Evolutionary conservation across 1,284 basidiomycete genomes (phyloP).

Genomic region (Bjerkandera adusta): DNA sequence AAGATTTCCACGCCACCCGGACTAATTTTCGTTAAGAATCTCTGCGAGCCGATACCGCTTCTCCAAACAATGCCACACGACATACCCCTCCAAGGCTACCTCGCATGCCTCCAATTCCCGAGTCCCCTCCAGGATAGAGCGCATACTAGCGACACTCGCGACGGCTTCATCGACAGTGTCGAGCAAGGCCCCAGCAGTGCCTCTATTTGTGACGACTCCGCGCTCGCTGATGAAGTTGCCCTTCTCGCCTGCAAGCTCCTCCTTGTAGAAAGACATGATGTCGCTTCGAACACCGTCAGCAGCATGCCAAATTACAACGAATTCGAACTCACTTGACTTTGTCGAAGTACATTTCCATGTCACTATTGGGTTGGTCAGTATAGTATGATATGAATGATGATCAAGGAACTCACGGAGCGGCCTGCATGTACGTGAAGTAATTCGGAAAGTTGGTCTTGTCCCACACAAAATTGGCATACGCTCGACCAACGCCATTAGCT

Average conservation of each 20-base stretch:
- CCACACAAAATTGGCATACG: slow-evolving; percentile 20
- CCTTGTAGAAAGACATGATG: slow-evolving; percentile 20
- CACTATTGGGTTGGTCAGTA: neutral
- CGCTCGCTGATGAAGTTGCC: slow-evolving; percentile 18
- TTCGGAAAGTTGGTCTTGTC: slow-evolving; percentile 17
- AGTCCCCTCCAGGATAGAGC: slow-evolving; percentile 4
- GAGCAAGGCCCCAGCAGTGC: neutral
- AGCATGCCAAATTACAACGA: neutral
- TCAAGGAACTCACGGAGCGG: slow-evolving; percentile 18
- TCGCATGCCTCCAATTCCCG: slow-evolving; percentile 9
- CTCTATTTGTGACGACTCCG: slow-evolving; percentile 8
- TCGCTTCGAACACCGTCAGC: slow-evolving; percentile 5
- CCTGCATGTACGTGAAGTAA: slow-evolving; percentile 13
- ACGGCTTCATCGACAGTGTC: slow-evolving; percentile 5
- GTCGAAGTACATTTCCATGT: slow-evolving; percentile 3
- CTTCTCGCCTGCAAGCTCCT: slow-evolving; percentile 16
- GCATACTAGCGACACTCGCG: neutral
- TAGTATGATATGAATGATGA: neutral
- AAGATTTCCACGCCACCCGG: too few relatives aligned
- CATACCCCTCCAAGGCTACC: slow-evolving; percentile 7
- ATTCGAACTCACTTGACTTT: slow-evolving; percentile 4
- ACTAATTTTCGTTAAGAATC: too few relatives aligned
- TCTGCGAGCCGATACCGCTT: slow-evolving; percentile 6
- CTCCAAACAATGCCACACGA: slow-evolving; percentile 2
- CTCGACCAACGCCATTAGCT: slow-evolving; percentile 15